Conservation (phyloP, 2,329 filamentous ascomycete species). For the Ceratocystis albifundus region DNA sequence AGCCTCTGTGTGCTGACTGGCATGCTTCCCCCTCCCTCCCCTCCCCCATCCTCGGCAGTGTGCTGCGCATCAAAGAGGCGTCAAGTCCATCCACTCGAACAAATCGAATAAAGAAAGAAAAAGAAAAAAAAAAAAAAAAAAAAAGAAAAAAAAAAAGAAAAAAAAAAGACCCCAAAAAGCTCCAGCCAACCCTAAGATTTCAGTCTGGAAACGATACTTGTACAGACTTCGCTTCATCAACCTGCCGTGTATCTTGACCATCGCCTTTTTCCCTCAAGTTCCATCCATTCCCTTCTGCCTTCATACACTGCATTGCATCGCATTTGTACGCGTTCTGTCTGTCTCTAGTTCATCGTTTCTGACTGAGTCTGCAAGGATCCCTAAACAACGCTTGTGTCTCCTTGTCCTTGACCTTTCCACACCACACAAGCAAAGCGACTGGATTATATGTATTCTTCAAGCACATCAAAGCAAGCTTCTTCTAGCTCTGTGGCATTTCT, state of each 20-base stretch:
- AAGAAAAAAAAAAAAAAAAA: no score
- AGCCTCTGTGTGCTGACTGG: no score
- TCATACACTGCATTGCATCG: not conserved
- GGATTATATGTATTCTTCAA: no score
- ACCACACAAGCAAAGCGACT: not conserved
- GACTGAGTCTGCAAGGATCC: slow-evolving; percentile 1
- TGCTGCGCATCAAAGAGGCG: no score
- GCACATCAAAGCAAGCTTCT: not conserved
- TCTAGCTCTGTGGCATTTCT: not conserved
- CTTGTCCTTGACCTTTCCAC: not conserved
- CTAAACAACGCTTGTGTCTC: not conserved
- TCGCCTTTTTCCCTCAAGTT: not conserved
- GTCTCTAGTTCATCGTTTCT: slow-evolving; percentile 4
- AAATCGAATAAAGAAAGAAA: not conserved
- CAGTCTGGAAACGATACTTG: not conserved
- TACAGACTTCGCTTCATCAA: slow-evolving; percentile 6
- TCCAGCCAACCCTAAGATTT: no score
- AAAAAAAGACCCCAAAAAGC: no score
- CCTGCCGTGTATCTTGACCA: slow-evolving; percentile 9
- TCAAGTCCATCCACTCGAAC: not conserved
- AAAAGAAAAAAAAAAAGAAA: no score
- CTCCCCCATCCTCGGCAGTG: no score
- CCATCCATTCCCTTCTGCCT: not conserved
- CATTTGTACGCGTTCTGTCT: slow-evolving; percentile 2
- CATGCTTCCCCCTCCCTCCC: no score